Evolutionary conservation across 805 yeast species (phyloP), one percentile per base, ranked within the genome.

Genomic region (Yueomyces sp.): DNA sequence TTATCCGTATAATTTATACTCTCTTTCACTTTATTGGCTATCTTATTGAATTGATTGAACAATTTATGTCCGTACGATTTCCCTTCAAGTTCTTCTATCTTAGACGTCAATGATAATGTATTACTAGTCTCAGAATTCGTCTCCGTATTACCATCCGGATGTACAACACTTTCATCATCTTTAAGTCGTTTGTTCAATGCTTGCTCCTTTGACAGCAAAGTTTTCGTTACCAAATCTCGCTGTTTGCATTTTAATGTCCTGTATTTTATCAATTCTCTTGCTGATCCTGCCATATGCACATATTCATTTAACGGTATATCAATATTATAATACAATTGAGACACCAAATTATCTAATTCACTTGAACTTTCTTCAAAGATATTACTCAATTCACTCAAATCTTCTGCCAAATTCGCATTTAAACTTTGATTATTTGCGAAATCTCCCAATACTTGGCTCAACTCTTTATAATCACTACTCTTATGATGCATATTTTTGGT

Each of bases 291-390:
- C 55, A 57, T 51, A 30, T 50, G 55, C 9, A 55, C 61, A 8
- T 54, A 49, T 36, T 61, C 65, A 46, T 56, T 53, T 26, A 61
- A 48, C 5, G 62, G 60, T 41, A 61, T 65, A 43, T 55, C 50
- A 30, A 61, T 50, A 41, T 59, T 59, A 47, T 59, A 60, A 42
- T 60, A 59, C 26, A 60, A 44, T 27, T 48, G 45, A 12, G 60
- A 59, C 4, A 57, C 63, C 2, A 59, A 40, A 7, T 48, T 48
- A 42, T 59, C 63, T 38, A 58, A 40, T 31, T 53, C 44, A 7
- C 45, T 38, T 1, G 60, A 43, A 8, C 53, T 45, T 34, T 56
- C 60, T 34, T 54, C 59, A 47, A 49, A 59, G 0, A 52, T 47
- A 40, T 54, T 53, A 44, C 64, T 59, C 8, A 54, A 38, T 40